Percentiles rank a stretch among this genome's conserved stretches.
Evolutionary conservation across 257 asterid species (phyloP).

Genomic region (Solanum arcanum): DNA sequence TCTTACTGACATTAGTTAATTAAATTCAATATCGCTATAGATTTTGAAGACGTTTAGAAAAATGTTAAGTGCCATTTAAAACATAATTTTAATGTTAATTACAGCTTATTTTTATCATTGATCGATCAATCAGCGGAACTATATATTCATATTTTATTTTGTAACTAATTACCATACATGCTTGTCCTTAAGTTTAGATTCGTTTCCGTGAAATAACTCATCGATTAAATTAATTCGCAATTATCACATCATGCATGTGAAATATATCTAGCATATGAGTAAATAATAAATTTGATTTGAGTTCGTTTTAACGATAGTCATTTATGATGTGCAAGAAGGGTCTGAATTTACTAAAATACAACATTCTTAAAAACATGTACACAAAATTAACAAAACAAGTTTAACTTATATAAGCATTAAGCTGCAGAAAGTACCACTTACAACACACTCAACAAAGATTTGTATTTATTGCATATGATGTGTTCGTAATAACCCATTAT

Average conservation of each 20-base stretch:
- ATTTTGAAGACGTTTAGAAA: fast-evolving
- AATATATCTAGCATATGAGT: background rate
- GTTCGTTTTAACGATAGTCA: background rate
- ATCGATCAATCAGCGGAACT: background rate
- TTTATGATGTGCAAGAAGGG: background rate
- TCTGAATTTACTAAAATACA: background rate
- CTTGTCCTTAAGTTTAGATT: background rate
- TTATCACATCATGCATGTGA: background rate
- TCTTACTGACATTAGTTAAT: no score
- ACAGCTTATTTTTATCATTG: background rate
- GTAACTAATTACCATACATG: background rate
- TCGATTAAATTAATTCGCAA: background rate
- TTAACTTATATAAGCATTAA: background rate
- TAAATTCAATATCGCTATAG: fast-evolving
- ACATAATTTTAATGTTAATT: no score
- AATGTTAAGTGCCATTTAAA: no score
- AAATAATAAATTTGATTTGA: background rate
- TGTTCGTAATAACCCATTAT: background rate
- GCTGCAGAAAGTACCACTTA: background rate
- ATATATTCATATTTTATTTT: background rate
- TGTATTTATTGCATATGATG: background rate
- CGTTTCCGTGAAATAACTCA: background rate
- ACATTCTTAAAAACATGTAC: background rate
- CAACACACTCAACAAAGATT: background rate
- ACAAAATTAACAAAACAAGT: background rate